Evolutionary conservation across 768 basidiomycete species (phyloP), one percentile per base, ranked within the genome.

Genomic region (Thelephora ganbajun): DNA sequence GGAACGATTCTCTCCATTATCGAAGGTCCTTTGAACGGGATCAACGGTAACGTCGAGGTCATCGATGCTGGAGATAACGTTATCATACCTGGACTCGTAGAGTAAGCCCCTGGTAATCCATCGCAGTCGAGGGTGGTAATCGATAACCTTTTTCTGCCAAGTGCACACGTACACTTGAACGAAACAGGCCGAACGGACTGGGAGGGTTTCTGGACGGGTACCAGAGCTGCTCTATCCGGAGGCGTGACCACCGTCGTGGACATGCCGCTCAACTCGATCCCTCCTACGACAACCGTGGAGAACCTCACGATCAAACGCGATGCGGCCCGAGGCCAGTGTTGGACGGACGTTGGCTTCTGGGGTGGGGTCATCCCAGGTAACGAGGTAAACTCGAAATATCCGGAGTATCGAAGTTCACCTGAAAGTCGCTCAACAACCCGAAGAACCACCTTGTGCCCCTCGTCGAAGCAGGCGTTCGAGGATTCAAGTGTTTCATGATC

Each of bases 241-340:
- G 96, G 94, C 6, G 79, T 97, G n/a, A 97, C 93, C 6, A 89
- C 90, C 5, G 69, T 98, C 18, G 82, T 97, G 30, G 96, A 98
- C 65, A 99, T 98, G 94, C 96, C 94, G 2, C 69, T 99, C 47
- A 97, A 99, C 63, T 94, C 92, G 2, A 87, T 98, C 47, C 94
- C 94, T 1, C 91, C 96, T 0, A 97, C 96, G 0, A 93, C 90
- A 1, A 92, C 89, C 0, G 73, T 90, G 6, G 66, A 66, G 5
- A 79, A 94, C 58, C 71, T 98, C 7, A 64, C 76, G 42, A 56
- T 66, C 22, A 98, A 98, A 68, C 72, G 77, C 5, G 58, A 61
- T 11, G 85, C 81, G 1, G 89, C 94, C 2, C 56, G 62, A 44
- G 78, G 76, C 2, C 81, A 91, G 57, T 85, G 81, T 56, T 77